Percentiles rank a stretch among this genome's conserved stretches.
phyloP scores from a whole-genome alignment of 2,329 filamentous ascomycete genomes.

The Claviceps maximensis region DNA sequence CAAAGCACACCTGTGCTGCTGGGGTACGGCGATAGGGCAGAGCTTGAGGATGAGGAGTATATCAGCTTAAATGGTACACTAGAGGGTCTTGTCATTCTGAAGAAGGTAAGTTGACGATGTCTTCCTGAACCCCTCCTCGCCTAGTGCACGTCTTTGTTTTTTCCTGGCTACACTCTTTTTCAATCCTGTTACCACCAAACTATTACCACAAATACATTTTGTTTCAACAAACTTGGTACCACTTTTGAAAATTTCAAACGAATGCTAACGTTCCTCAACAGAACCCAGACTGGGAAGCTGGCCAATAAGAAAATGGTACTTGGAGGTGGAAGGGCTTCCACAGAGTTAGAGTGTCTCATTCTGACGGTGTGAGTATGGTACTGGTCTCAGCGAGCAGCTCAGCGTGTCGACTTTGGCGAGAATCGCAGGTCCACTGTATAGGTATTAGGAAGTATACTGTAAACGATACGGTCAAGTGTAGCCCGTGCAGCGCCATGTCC shows the following conservation, averaged over 20 bases:
- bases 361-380: not conserved
- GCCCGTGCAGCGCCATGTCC: slow-evolving; percentile 6
- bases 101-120: slow-evolving; percentile 57
- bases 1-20: slow-evolving; percentile 96
- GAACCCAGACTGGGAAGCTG: slow-evolving; percentile 28
- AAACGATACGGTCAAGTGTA: not conserved
- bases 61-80: slow-evolving; percentile 81
- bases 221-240: no score
- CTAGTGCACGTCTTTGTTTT: no score
- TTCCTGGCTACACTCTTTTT: not conserved
- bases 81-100: slow-evolving; percentile 89
- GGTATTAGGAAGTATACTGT: slow-evolving; percentile 18
- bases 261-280: slow-evolving; percentile 12
- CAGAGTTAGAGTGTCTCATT: not conserved
- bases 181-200: no score
- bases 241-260: not conserved
- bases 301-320: slow-evolving; percentile 20
- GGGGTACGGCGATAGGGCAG: slow-evolving; percentile 87
- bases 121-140: no score
- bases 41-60: slow-evolving; percentile 96
- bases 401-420: not conserved
- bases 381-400: slow-evolving; percentile 3
- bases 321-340: not conserved
- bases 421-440: slow-evolving; percentile 18
- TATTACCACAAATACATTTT: no score